A percentile compares a stretch with the other conserved stretches of the same genome.
Conservation (phyloP, 768 basidiomycete species). For the Leccinum barrowsii region DNA sequence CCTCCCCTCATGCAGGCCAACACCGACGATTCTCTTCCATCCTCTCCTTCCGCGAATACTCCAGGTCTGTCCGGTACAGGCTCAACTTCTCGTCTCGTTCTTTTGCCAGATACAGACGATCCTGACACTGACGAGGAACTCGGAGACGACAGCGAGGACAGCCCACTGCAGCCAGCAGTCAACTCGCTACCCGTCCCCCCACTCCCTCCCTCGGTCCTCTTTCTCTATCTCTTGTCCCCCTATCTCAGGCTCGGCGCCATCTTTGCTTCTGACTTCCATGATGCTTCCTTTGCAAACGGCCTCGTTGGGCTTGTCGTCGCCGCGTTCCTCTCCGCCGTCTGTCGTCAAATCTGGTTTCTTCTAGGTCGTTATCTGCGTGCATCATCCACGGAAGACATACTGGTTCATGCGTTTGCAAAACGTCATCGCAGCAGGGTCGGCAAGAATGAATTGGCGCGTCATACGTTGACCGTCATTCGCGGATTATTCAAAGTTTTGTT, state of each 20-base stretch:
- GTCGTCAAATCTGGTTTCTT: constrained; percentile 73
- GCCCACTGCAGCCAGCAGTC: constrained; percentile 4
- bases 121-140: constrained; percentile 40
- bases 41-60: background rate
- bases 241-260: constrained; percentile 72
- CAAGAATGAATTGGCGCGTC: constrained; percentile 42
- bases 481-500: constrained; percentile 48
- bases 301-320: constrained; percentile 50
- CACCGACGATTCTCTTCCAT: constrained; percentile 10
- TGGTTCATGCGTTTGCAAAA: constrained; percentile 58
- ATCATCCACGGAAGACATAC: constrained; percentile 61
- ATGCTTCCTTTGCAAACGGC: constrained; percentile 45
- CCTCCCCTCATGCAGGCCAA: constrained; percentile 14
- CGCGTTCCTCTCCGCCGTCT: constrained; percentile 56
- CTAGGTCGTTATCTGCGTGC: constrained; percentile 69
- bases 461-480: constrained; percentile 41
- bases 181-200: constrained; percentile 35
- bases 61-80: constrained; percentile 27
- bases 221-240: constrained; percentile 67
- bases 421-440: constrained; percentile 46
- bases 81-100: constrained; percentile 56
- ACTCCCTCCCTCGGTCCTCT: constrained; percentile 53
- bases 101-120: constrained; percentile 55
- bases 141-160: constrained; percentile 35
- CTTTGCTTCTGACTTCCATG: constrained; percentile 45